These are phyloP conservation scores for Ambrosia hybrid DNA, from an alignment of 140 eudicot species.

Conservation along the genomic window DNA sequence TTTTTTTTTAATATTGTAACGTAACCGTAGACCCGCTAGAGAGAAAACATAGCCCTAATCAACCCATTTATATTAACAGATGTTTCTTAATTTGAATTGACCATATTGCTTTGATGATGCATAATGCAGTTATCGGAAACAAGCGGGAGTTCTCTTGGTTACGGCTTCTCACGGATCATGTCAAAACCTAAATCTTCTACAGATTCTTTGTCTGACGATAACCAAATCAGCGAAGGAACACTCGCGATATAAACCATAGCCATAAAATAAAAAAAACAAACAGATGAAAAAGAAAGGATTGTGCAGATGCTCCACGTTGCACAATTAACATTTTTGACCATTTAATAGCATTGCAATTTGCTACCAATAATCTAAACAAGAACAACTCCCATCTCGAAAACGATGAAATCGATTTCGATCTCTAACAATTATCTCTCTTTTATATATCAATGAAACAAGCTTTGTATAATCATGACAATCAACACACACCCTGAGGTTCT, in stretches of 20 bases:
- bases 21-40: not conserved
- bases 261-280: not conserved
- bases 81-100: slow-evolving; percentile 5
- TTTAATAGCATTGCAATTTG: not conserved
- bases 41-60: not conserved
- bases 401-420: slow-evolving; percentile 51
- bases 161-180: slow-evolving; percentile 63
- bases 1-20: not conserved
- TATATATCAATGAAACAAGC: slow-evolving; percentile 50
- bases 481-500: slow-evolving; percentile 53
- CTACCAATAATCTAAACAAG: slow-evolving; percentile 61
- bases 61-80: not conserved
- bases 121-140: slow-evolving; percentile 73
- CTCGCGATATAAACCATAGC: slow-evolving; percentile 51
- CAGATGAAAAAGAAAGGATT: slow-evolving; percentile 12
- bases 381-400: slow-evolving; percentile 49
- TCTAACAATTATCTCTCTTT: slow-evolving; percentile 55
- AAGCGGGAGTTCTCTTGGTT: slow-evolving; percentile 94
- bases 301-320: slow-evolving; percentile 42
- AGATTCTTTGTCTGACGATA: slow-evolving; percentile 61
- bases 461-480: slow-evolving; percentile 55
- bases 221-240: slow-evolving; percentile 71
- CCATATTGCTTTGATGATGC: slow-evolving; percentile 18
- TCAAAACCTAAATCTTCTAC: slow-evolving; percentile 56
- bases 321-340: not conserved